Percentiles rank a stretch among this genome's conserved stretches.
Conservation (phyloP, 345 rosid genomes). For the Gossypium rotundifolium region DNA sequence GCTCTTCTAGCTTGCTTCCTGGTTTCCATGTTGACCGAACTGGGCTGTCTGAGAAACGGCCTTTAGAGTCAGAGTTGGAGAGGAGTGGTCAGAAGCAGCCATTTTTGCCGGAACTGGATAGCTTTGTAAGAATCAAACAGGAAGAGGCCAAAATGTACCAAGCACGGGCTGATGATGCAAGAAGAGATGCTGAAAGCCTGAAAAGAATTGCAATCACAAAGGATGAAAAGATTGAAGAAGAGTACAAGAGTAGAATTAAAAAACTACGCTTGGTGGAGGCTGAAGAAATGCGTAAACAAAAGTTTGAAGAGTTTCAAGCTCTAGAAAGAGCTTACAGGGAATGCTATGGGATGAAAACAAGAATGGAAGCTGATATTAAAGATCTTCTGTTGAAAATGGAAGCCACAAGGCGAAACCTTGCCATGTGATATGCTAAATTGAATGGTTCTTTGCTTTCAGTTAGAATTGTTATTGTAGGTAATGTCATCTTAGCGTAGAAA, state of each 20-base stretch:
- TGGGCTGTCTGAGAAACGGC: constrained; percentile 33
- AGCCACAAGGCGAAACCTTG: constrained; percentile 60
- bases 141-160: constrained; percentile 96
- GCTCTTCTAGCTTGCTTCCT: constrained; percentile 45
- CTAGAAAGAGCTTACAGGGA: constrained; percentile 74
- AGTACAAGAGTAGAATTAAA: constrained; percentile 46
- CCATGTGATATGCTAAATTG: constrained; percentile 33
- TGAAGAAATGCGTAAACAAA: constrained; percentile 59
- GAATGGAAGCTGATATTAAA: constrained; percentile 91
- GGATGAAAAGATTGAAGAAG: constrained; percentile 61
- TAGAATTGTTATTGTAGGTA: constrained; percentile 2
- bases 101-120: constrained; percentile 76
- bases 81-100: constrained; percentile 47
- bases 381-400: constrained; percentile 83
- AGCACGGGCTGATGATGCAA: constrained; percentile 77
- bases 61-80: constrained; percentile 36
- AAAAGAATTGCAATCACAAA: constrained; percentile 66
- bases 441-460: background rate
- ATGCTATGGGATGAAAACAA: constrained; percentile 13
- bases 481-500: background rate
- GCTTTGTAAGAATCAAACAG: constrained; percentile 74
- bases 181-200: constrained; percentile 84
- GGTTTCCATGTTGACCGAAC: constrained; percentile 24
- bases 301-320: constrained; percentile 59
- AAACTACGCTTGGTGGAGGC: constrained; percentile 59